Conservation (phyloP, 768 basidiomycete species). For the Mrakia frigida region DNA sequence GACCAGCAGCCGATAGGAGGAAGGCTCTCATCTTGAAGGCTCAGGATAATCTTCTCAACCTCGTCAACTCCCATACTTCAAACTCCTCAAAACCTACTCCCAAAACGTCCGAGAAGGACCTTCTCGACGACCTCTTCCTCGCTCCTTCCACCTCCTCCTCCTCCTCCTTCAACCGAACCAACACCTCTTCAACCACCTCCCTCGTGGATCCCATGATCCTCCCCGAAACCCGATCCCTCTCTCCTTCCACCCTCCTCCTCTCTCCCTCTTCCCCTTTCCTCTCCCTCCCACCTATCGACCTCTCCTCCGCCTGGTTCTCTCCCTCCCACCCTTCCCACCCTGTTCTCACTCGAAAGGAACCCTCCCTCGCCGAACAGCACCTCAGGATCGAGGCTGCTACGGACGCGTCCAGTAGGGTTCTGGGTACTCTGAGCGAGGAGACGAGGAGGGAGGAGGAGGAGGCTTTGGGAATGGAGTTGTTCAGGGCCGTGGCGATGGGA, state of each 20-base stretch:
- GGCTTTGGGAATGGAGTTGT: slow-evolving; percentile 7
- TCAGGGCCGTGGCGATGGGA: not conserved
- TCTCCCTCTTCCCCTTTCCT: no score
- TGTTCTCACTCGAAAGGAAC: not conserved
- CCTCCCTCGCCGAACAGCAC: slow-evolving; percentile 8
- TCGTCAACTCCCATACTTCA: not conserved
- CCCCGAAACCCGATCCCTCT: not conserved
- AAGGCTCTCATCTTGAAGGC: not conserved
- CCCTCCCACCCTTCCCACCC: slow-evolving; percentile 6
- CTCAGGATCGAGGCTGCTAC: not conserved
- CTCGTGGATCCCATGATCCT: not conserved
- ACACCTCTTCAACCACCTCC: not conserved
- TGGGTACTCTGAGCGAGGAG: not conserved
- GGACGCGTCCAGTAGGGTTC: not conserved
- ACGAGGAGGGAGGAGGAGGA: slow-evolving; percentile 1
- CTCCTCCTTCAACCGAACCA: not conserved
- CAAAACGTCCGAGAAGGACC: not conserved
- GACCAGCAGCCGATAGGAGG: not conserved
- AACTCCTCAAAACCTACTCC: not conserved
- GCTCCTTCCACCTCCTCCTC: not conserved
- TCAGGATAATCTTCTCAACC: not conserved
- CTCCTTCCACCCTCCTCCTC: not conserved
- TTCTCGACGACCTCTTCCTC: not conserved
- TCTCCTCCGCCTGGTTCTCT: slow-evolving; percentile 6
- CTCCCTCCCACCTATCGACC: not conserved